These are phyloP conservation scores for Penicillium sp. DNA, from an alignment of 2,329 filamentous ascomycete species.

Conservation along the genomic window DNA sequence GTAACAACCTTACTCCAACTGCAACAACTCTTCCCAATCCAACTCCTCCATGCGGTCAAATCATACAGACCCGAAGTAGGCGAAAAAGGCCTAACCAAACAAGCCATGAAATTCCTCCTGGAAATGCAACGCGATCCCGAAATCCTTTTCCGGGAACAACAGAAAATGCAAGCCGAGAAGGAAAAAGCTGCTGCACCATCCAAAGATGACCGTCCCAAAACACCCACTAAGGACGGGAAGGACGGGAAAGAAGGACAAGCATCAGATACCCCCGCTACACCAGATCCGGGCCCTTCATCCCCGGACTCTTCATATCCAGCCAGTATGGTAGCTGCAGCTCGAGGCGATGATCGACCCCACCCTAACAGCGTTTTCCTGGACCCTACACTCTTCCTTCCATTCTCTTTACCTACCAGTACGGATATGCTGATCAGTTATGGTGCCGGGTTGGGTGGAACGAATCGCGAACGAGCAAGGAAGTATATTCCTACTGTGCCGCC, in stretches of 20 bases:
- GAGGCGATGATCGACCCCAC: conserved; percentile 30
- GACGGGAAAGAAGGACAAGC: not conserved
- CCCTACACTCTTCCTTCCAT: conserved; percentile 88
- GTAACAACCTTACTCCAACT: conserved; percentile 88
- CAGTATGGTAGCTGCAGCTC: conserved; percentile 15
- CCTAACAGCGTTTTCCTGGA: conserved; percentile 67
- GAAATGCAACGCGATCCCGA: conserved; percentile 75
- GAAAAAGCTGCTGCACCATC: conserved; percentile 19
- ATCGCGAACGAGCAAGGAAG: conserved; percentile 86
- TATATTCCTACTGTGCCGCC: conserved; percentile 95
- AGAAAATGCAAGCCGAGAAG: conserved; percentile 32
- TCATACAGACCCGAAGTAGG: conserved; percentile 94
- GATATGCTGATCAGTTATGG: conserved; percentile 97
- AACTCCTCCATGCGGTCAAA: conserved; percentile 86
- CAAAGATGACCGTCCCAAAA: conserved; percentile 28
- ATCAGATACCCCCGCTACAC: conserved; percentile 18
- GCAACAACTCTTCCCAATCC: conserved; percentile 78
- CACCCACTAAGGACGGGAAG: conserved; percentile 20
- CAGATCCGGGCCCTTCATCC: conserved; percentile 21
- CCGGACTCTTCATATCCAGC: conserved; percentile 27
- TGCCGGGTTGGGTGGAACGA: conserved; percentile 88
- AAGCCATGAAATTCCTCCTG: conserved; percentile 80
- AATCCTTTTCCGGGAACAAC: conserved; percentile 48
- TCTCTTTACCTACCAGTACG: conserved; percentile 90
- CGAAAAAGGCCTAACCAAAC: conserved; percentile 87